Evolutionary conservation across 1,284 basidiomycete genomes (phyloP).

Genomic region (Pseudozyma thailandica): DNA sequence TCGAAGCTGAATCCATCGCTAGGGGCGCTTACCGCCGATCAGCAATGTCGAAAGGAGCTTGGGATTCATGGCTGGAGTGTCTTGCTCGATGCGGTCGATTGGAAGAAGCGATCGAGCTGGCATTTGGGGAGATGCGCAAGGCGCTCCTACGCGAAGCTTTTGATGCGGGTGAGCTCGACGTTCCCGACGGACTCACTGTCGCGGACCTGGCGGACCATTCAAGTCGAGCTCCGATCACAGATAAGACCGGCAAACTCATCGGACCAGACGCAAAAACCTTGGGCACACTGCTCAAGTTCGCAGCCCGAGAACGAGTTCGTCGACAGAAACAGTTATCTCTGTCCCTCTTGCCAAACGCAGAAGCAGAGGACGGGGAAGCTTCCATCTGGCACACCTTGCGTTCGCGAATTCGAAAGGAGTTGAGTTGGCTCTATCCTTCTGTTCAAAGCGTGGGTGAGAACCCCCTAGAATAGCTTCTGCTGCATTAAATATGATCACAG

Average conservation of each 20-base stretch:
- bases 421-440: constrained; percentile 38
- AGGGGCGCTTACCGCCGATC: constrained; percentile 72
- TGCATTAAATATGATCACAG: not conserved
- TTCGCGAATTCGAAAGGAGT: constrained; percentile 24
- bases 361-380: not conserved
- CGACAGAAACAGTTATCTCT: constrained; percentile 8
- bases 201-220: constrained; percentile 7
- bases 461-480: not conserved
- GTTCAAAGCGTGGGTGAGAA: constrained; percentile 23
- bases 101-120: constrained; percentile 76
- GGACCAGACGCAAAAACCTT: constrained; percentile 65
- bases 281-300: constrained; percentile 68
- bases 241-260: constrained; percentile 24
- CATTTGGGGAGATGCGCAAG: constrained; percentile 75
- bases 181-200: not conserved
- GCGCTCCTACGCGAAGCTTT: constrained; percentile 19
- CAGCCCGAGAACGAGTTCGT: constrained; percentile 35
- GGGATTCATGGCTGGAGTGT: constrained; percentile 86
- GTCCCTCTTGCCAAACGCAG: not conserved
- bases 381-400: constrained; percentile 40
- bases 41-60: constrained; percentile 73
- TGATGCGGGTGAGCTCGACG: not conserved
- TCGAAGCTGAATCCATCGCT: constrained; percentile 70
- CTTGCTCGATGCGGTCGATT: constrained; percentile 78
- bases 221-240: constrained; percentile 25